phyloP scores from a whole-genome alignment of 768 basidiomycete genomes.

The Termitomyces bulborhizus region DNA sequence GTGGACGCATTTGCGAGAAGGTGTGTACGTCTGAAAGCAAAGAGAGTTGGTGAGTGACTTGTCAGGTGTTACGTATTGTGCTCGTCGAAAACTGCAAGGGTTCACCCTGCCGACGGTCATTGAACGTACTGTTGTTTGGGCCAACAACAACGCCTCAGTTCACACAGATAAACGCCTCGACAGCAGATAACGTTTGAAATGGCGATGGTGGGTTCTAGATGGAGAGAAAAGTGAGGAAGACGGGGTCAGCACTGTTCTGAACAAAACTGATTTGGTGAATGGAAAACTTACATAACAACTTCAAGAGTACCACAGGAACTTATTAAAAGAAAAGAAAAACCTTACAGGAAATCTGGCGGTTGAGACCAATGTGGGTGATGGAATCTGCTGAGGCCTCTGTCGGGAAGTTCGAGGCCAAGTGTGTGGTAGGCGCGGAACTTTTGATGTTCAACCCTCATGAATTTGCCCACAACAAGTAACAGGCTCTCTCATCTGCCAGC shows the following conservation, averaged over 20 bases:
- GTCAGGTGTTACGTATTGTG: conserved; percentile 26
- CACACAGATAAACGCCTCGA: conserved; percentile 10
- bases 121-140: conserved; percentile 3
- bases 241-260: conserved; percentile 11
- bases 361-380: conserved; percentile 2
- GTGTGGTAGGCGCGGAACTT: conserved; percentile 10
- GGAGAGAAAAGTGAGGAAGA: conserved; percentile 8
- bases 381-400: conserved; percentile 5
- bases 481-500: conserved; percentile 13
- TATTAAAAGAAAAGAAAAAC: conserved; percentile 6
- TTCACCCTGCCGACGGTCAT: conserved; percentile 18
- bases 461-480: conserved; percentile 15
- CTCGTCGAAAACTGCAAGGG: conserved; percentile 26
- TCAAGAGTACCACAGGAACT: conserved; percentile 6
- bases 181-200: conserved; percentile 2
- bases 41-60: conserved; percentile 18
- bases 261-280: conserved; percentile 4
- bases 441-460: conserved; percentile 14
- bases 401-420: conserved; percentile 9
- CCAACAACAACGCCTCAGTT: conserved; percentile 10
- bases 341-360: conserved; percentile 4
- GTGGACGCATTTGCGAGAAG: conserved; percentile 32
- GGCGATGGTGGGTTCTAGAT: background rate
- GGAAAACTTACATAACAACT: conserved; percentile 28
- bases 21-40: conserved; percentile 14